Percentiles rank a stretch among this genome's conserved stretches.
Evolutionary conservation across 805 yeast genomes (phyloP).

Genomic region (Myxozyma udenii): DNA sequence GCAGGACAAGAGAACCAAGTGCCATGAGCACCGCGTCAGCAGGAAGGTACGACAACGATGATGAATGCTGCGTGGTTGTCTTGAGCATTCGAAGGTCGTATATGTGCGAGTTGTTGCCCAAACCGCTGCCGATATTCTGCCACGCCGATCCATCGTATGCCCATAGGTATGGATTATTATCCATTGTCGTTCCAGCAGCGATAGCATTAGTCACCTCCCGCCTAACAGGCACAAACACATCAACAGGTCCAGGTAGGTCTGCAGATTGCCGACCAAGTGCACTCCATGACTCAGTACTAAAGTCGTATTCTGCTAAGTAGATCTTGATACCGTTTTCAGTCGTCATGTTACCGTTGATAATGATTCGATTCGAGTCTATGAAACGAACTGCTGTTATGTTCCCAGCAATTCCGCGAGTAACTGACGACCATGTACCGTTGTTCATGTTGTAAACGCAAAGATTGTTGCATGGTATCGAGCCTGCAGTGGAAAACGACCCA

Average conservation of each 20-base stretch:
- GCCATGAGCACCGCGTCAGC: conserved; percentile 52
- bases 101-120: conserved; percentile 41
- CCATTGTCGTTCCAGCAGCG: conserved; percentile 46
- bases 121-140: conserved; percentile 30
- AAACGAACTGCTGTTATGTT: conserved; percentile 54
- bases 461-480: conserved; percentile 54
- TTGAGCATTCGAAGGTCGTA: conserved; percentile 48
- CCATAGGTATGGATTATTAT: conserved; percentile 41
- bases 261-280: conserved; percentile 27
- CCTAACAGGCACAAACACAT: conserved; percentile 37
- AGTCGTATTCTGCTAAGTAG: conserved; percentile 39
- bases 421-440: conserved; percentile 54
- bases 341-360: conserved; percentile 56
- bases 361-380: conserved; percentile 40
- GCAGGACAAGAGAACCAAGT: conserved; percentile 54
- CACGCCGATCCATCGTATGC: conserved; percentile 26
- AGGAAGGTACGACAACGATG: conserved; percentile 37
- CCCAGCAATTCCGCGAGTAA: conserved; percentile 46
- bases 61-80: conserved; percentile 35
- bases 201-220: conserved; percentile 45
- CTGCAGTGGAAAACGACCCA: conserved; percentile 65
- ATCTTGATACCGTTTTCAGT: conserved; percentile 34
- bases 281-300: conserved; percentile 40
- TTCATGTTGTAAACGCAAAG: conserved; percentile 64
- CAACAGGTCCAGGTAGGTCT: conserved; percentile 34